Evolutionary conservation across 2,329 filamentous ascomycete genomes (phyloP).

Genomic region (Nemania sp.): DNA sequence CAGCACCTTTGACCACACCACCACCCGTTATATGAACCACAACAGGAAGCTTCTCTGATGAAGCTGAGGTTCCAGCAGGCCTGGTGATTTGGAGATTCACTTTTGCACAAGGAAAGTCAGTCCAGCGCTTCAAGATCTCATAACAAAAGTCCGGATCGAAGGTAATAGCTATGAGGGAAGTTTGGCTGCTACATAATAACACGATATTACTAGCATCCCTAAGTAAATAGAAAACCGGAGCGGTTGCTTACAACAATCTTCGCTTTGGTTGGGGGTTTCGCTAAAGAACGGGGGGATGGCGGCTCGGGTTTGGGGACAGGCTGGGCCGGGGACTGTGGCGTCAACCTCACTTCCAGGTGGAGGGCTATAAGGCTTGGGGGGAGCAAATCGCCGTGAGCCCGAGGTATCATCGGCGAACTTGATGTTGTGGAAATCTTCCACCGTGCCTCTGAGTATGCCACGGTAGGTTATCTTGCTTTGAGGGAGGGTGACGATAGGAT

Average conservation of each 20-base stretch:
- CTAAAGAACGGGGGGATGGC: slow-evolving; percentile 44
- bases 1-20: background rate
- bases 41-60: background rate
- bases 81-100: background rate
- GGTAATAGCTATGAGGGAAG: too few species aligned
- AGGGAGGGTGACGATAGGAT: slow-evolving; percentile 29
- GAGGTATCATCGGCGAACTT: slow-evolving; percentile 48
- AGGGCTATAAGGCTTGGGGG: slow-evolving; percentile 45
- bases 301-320: background rate
- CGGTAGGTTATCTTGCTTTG: slow-evolving; percentile 36
- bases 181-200: too few species aligned
- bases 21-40: background rate
- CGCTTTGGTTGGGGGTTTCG: slow-evolving; percentile 44
- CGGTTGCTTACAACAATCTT: slow-evolving; percentile 47
- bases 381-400: slow-evolving; percentile 44
- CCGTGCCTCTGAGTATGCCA: slow-evolving; percentile 28
- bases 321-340: slow-evolving; percentile 34
- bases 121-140: too few species aligned
- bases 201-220: too few species aligned
- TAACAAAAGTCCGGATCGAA: too few species aligned
- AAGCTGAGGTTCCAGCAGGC: background rate
- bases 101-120: background rate
- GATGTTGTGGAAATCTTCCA: slow-evolving; percentile 48
- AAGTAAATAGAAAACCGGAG: too few species aligned
- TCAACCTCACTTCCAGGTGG: slow-evolving; percentile 42